phyloP scores from a whole-genome alignment of 495 filamentous ascomycete species.

The Penicillium salamii region DNA sequence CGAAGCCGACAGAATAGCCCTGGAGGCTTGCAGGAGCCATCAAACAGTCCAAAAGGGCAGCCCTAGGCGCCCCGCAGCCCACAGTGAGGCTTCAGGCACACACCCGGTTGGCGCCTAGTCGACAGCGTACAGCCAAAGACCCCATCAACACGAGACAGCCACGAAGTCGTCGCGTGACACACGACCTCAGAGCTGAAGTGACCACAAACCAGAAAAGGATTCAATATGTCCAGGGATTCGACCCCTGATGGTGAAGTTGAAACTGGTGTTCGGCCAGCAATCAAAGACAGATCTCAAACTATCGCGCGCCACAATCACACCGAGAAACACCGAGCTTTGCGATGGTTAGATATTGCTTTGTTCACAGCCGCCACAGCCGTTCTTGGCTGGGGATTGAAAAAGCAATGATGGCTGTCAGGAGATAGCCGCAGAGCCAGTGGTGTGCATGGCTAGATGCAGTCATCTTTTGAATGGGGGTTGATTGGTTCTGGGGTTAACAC shows the following conservation, averaged over 20 bases:
- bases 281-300: conserved; percentile 13
- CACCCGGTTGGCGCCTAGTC: neutral
- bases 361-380: conserved; percentile 21
- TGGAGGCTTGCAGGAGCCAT: conserved; percentile 1
- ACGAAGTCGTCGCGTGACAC: neutral
- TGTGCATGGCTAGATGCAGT: conserved; percentile 11
- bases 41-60: too few relatives aligned
- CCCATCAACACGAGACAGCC: too few relatives aligned
- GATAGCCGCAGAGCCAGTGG: conserved; percentile 14
- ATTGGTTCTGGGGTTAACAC: too few relatives aligned
- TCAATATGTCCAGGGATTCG: too few relatives aligned
- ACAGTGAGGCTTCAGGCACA: too few relatives aligned
- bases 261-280: too few relatives aligned
- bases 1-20: neutral
- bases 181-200: neutral
- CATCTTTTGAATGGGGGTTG: neutral
- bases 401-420: conserved; percentile 23
- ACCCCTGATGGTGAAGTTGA: neutral
- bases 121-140: too few relatives aligned
- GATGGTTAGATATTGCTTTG: conserved; percentile 15
- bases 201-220: too few relatives aligned
- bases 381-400: conserved; percentile 10
- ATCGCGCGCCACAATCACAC: conserved; percentile 24
- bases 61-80: too few relatives aligned
- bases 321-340: conserved; percentile 13